phyloP scores from a whole-genome alignment of 2,329 filamentous ascomycete species.

The Botrytis galanthina region DNA sequence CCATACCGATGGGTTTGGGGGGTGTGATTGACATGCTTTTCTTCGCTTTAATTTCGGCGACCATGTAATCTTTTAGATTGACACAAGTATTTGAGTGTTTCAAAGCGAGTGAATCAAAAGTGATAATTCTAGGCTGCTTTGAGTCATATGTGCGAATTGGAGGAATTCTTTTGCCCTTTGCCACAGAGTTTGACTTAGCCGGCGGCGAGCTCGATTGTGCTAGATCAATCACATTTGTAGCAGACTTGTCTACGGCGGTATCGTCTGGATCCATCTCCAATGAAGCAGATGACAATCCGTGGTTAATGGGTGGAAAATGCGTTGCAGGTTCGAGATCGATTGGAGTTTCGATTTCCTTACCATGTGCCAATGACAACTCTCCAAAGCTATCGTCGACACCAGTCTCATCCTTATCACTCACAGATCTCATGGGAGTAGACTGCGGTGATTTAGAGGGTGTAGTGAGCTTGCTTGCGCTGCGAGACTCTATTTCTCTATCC shows the following conservation, averaged over 20 bases:
- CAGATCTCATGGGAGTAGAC: background rate
- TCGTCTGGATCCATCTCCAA: background rate
- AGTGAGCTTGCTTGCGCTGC: background rate
- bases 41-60: conserved; percentile 68
- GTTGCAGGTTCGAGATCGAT: background rate
- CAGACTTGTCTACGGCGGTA: background rate
- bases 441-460: conserved; percentile 1
- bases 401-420: background rate
- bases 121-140: conserved; percentile 69
- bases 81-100: conserved; percentile 62
- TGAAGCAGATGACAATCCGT: background rate
- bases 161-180: conserved; percentile 34
- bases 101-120: conserved; percentile 78
- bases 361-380: background rate
- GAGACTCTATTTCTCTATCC: background rate
- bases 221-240: background rate
- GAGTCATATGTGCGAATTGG: conserved; percentile 46
- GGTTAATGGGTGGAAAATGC: background rate
- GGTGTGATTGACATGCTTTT: conserved; percentile 41
- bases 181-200: conserved; percentile 31
- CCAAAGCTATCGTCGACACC: background rate
- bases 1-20: conserved; percentile 51
- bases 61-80: conserved; percentile 73
- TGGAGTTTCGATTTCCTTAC: background rate
- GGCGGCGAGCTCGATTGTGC: conserved; percentile 9